These are phyloP conservation scores for Citrus maxima DNA, from an alignment of 345 rosid genomes.

Conservation along the genomic window DNA sequence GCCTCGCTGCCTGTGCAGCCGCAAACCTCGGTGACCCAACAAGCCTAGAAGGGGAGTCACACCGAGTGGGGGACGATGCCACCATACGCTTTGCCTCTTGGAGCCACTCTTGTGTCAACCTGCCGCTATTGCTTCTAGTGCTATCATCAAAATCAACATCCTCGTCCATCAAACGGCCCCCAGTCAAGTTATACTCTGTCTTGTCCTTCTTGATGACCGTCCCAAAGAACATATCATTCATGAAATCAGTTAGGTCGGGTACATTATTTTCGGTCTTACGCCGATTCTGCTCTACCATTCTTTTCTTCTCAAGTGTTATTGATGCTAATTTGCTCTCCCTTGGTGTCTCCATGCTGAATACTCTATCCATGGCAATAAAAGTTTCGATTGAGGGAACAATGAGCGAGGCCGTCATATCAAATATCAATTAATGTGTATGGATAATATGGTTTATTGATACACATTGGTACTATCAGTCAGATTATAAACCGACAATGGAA, in stretches of 20 bases:
- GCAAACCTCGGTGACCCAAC: slow-evolving; percentile 49
- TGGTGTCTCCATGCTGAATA: slow-evolving; percentile 19
- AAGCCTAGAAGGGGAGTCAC: slow-evolving; percentile 44
- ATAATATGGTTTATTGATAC: neutral
- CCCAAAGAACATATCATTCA: slow-evolving; percentile 70
- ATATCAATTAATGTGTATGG: neutral
- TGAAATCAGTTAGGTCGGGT: slow-evolving; percentile 65
- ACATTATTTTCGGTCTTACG: slow-evolving; percentile 9
- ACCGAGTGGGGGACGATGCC: slow-evolving; percentile 40
- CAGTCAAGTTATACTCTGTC: slow-evolving; percentile 43
- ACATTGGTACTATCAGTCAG: slow-evolving; percentile 10
- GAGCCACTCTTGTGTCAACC: slow-evolving; percentile 53
- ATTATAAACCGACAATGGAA: neutral
- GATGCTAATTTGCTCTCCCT: slow-evolving; percentile 17
- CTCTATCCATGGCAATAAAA: slow-evolving; percentile 22
- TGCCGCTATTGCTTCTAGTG: slow-evolving; percentile 57
- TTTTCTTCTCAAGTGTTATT: slow-evolving; percentile 28
- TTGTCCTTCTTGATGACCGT: slow-evolving; percentile 23
- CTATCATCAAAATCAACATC: slow-evolving; percentile 49
- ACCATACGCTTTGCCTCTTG: slow-evolving; percentile 57
- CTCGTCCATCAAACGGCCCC: slow-evolving; percentile 24
- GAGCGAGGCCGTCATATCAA: neutral
- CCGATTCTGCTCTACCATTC: slow-evolving; percentile 7
- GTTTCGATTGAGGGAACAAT: too few relatives aligned
- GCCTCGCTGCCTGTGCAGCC: slow-evolving; percentile 27